Evolutionary conservation across 2,329 filamentous ascomycete species (phyloP).

Genomic region (Ascochyta lentis): DNA sequence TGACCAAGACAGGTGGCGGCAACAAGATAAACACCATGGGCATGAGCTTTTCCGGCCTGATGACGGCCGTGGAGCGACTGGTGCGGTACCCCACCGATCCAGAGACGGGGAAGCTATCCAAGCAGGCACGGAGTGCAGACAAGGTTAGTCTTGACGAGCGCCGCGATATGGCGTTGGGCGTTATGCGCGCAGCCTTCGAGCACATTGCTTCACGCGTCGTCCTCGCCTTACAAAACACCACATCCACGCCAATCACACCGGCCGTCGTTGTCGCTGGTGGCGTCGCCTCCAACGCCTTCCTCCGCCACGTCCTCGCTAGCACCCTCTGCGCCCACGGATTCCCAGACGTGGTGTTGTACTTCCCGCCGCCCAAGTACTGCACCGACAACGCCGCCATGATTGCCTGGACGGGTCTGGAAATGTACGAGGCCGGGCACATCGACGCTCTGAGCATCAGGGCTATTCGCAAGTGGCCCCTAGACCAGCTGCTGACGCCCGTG

Average conservation of each 20-base stretch:
- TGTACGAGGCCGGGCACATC: conserved; percentile 77
- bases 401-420: conserved; percentile 90
- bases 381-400: conserved; percentile 99
- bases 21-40: conserved; percentile 40
- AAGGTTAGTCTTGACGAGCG: conserved; percentile 66
- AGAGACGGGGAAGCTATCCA: conserved; percentile 35
- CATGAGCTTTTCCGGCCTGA: conserved; percentile 71
- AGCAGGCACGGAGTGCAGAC: conserved; percentile 39
- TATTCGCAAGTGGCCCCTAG: conserved; percentile 48
- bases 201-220: conserved; percentile 80
- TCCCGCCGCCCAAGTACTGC: conserved; percentile 79
- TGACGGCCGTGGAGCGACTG: conserved; percentile 68
- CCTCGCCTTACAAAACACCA: conserved; percentile 64
- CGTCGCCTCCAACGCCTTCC: conserved; percentile 83
- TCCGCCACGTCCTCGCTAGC: conserved; percentile 70
- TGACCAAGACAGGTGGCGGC: conserved; percentile 57
- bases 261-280: conserved; percentile 87
- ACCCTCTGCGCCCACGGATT: conserved; percentile 73
- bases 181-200: conserved; percentile 84
- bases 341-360: conserved; percentile 65
- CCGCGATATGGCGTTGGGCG: conserved; percentile 70
- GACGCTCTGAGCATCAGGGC: conserved; percentile 40
- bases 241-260: conserved; percentile 11
- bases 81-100: conserved; percentile 50
- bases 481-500: conserved; percentile 38